These are phyloP conservation scores for Lepiota venenata DNA, from an alignment of 768 basidiomycete species.

Conservation along the genomic window DNA sequence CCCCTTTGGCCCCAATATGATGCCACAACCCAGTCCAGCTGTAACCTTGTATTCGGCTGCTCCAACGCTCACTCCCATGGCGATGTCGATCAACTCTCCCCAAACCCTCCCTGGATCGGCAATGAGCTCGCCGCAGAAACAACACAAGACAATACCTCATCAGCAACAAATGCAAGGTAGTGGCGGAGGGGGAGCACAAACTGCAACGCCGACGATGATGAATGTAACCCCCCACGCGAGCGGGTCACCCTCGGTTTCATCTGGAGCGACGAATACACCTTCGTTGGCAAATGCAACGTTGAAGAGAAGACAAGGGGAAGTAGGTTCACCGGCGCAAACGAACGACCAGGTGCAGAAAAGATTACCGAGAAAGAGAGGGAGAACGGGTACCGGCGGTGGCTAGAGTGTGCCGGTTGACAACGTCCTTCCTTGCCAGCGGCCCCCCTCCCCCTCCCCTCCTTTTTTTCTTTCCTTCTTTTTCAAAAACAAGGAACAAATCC, in stretches of 20 bases:
- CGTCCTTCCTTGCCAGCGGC: background rate
- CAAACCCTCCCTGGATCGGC: conserved; percentile 50
- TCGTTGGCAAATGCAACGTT: conserved; percentile 44
- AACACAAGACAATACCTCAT: conserved; percentile 52
- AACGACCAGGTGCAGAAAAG: conserved; percentile 45
- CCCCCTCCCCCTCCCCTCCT: conserved; percentile 18
- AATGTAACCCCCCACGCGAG: too few species aligned
- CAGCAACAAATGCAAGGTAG: conserved; percentile 1
- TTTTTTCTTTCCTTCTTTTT: conserved; percentile 13
- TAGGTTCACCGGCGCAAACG: conserved; percentile 40
- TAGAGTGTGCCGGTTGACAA: conserved; percentile 19
- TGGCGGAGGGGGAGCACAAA: background rate
- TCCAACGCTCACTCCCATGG: conserved; percentile 27
- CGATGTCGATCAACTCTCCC: conserved; percentile 35
- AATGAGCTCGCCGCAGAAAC: conserved; percentile 58
- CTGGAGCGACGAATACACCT: conserved; percentile 43
- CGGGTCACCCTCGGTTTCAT: background rate
- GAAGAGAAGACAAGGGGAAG: conserved; percentile 64
- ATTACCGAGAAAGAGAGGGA: conserved; percentile 48
- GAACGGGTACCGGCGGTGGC: conserved; percentile 44
- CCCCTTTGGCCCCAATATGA: background rate
- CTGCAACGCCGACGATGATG: conserved; percentile 4
- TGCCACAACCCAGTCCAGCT: conserved; percentile 4
- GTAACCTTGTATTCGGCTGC: conserved; percentile 15
- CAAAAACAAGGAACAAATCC: too few species aligned